Base-by-base conservation (phyloP, 2,329 filamentous ascomycete species). In the Microsporum canis region DNA sequence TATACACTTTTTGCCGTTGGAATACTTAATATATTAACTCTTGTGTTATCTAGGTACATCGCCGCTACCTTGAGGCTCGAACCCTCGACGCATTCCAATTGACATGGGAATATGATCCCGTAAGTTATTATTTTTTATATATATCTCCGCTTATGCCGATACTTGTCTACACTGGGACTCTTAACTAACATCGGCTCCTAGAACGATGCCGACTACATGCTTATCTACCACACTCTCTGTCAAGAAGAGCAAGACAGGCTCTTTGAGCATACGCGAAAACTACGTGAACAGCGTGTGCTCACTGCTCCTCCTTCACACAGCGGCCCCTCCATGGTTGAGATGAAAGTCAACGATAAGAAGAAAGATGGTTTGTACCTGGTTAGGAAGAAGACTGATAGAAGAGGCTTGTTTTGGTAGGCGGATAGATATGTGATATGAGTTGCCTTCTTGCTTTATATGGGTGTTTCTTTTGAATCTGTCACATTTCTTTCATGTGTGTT, bases 161-260 rank as follows among this genome's bases (percentile, higher is more conserved):
- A 31, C n/a, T 2, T 39, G 1, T 8, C 14, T 58, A 38, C 2
- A 43, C 53, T n/a, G 49, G 51, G 41, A 10, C 14, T 47, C 61
- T n/a, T 43, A 5, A n/a, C 39, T 55, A 57, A 61, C 60, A 2
- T 27, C 10, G 43, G 5, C 5, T 36, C 34, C 79, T 58, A 78
- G 76, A 66, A 65, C 58, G 85, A 91, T 68, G 80, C 83, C 17
- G 84, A 87, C 55, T 91, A 84, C 66, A 77, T 91, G 60, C 73
- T 91, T 62, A 87, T 91, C 74, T 88, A 87, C 73, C 80, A 84
- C 61, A 88, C 84, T 83, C 84, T 91, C 58, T 82, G 83, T 3
- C 84, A 89, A 66, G 81, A 82, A 63, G 82, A 89, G 70, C 88
- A 89, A 68, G 82, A 89, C 62, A 77, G 84, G 61, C 80, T 90